Base-by-base conservation (phyloP, 2,329 filamentous ascomycete species). In the Hirsutella minnesotensis region DNA sequence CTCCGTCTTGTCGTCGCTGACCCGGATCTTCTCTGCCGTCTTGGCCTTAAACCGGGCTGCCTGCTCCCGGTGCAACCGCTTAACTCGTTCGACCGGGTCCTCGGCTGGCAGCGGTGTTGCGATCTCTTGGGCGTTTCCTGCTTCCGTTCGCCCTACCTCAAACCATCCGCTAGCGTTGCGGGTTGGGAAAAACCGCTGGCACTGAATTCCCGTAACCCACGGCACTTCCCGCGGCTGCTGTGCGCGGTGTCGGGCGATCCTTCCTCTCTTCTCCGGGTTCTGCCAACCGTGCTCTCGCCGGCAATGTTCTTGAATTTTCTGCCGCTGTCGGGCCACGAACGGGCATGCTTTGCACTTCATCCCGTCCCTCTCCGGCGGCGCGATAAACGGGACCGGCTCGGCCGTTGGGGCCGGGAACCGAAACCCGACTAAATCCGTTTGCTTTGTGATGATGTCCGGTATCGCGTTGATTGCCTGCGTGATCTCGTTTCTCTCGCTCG, bases 111-210 rank as follows among this genome's bases (percentile, higher is more conserved):
- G 10, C 15, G 31, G 10, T 5, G 8, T 5, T 5, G 7, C 31
- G 31, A 13, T 33, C 24, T 27, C 24, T n/a, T n/a, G n/a, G 24
- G 7, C 24, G 24, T 27, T 27, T 12, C 7, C 12, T 27, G 15
- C 21, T 16, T 38, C 21, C 27, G 29, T 16, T 7, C 39, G 5
- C 4, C 16, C 27, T 3, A 44, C 33, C 35, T 44, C 38, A 20
- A 44, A 44, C 42, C 31, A 44, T 12, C 42, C 30, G 20, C 38
- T 44, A 2, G 38, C 42, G 10, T 22, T 38, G 8, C 38, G 38
- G n/a, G 16, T 29, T 9, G 8, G 13, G 38, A 44, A 44, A 34
- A 44, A 44, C 27, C 39, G 37, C 18, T 44, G n/a, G 33, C 21
- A 44, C 16, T 15, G 21, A 9, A 44, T 33, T 13, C 42, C 38